These are phyloP conservation scores for Penicillium sp. DNA, from an alignment of 2,329 filamentous ascomycete species.

Conservation along the genomic window DNA sequence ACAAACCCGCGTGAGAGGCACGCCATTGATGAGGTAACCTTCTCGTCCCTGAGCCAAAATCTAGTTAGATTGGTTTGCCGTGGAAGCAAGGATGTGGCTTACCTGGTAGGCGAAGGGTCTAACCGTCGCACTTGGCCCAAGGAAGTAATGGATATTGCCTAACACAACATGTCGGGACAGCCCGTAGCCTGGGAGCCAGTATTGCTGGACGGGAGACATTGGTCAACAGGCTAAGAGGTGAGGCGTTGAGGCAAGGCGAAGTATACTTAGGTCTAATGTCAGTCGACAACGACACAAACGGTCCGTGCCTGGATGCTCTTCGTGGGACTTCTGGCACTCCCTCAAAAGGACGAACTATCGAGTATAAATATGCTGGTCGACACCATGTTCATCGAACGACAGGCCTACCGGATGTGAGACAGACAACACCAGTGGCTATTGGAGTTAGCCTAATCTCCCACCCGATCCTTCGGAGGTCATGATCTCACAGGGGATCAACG, in stretches of 20 bases:
- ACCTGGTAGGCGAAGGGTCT: constrained; percentile 51
- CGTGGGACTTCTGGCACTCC: constrained; percentile 6
- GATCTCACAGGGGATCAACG: constrained; percentile 14
- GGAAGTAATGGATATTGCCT: constrained; percentile 50
- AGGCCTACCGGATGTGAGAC: constrained; percentile 1
- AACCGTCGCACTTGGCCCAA: constrained; percentile 48
- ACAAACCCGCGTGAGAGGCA: constrained; percentile 47
- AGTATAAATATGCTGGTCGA: constrained; percentile 22
- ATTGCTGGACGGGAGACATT: constrained; percentile 45
- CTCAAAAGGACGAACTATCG: constrained; percentile 6
- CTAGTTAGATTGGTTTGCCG: constrained; percentile 25
- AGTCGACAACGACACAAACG: constrained; percentile 6
- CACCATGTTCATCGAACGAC: neutral
- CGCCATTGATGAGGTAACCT: constrained; percentile 49
- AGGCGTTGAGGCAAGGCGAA: constrained; percentile 2
- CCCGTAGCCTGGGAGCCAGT: constrained; percentile 50
- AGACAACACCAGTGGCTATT: constrained; percentile 15
- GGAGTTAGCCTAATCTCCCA: constrained; percentile 6
- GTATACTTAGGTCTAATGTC: neutral
- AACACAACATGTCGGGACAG: constrained; percentile 52
- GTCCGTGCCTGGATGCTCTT: constrained; percentile 8
- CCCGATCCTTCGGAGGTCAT: constrained; percentile 12
- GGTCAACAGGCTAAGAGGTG: neutral
- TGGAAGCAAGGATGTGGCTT: constrained; percentile 18
- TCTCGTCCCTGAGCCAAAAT: constrained; percentile 44